A percentile compares a stretch with the other conserved stretches of the same genome.
Conservation (phyloP, 352 stramenopile species). For the Phytophthora litchii region DNA sequence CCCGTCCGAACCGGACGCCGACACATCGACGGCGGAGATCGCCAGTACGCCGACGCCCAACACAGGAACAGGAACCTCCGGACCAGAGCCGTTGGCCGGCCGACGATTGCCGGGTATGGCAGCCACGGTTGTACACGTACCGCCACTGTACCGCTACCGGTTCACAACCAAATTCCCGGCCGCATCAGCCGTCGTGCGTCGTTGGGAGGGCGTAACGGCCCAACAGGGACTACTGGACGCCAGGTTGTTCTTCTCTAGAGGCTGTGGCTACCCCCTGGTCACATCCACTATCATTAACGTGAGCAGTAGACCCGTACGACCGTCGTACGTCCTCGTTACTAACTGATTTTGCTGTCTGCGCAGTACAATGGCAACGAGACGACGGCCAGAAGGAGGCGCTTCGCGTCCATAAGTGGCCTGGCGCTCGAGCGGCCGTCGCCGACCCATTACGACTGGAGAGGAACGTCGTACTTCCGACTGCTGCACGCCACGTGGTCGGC, state of each 20-base stretch:
- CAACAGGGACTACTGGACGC: slow-evolving; percentile 75
- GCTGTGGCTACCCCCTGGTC: slow-evolving; percentile 83
- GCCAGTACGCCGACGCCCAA: not conserved
- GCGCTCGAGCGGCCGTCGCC: slow-evolving; percentile 42
- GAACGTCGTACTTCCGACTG: slow-evolving; percentile 87
- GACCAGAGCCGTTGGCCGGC: slow-evolving; percentile 64
- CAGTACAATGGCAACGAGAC: slow-evolving; percentile 86
- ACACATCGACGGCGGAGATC: slow-evolving; percentile 7
- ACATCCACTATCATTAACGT: slow-evolving; percentile 85
- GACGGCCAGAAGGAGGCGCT: slow-evolving; percentile 42
- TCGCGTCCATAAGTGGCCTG: slow-evolving; percentile 60
- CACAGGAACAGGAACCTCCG: slow-evolving; percentile 9
- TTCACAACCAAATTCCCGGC: slow-evolving; percentile 81
- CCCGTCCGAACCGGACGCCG: slow-evolving; percentile 9
- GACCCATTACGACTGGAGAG: slow-evolving; percentile 81
- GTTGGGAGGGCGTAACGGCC: slow-evolving; percentile 70
- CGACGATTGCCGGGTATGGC: slow-evolving; percentile 71
- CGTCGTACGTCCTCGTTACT: not conserved
- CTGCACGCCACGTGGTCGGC: slow-evolving; percentile 78
- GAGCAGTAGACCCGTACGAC: not conserved
- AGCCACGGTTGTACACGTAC: slow-evolving; percentile 68
- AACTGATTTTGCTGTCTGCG: slow-evolving; percentile 6
- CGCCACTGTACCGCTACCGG: slow-evolving; percentile 72
- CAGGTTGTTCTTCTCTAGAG: slow-evolving; percentile 82
- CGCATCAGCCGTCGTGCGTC: slow-evolving; percentile 75